Conservation (phyloP, 352 stramenopile genomes). For the Peronosclerospora sorghi region DNA sequence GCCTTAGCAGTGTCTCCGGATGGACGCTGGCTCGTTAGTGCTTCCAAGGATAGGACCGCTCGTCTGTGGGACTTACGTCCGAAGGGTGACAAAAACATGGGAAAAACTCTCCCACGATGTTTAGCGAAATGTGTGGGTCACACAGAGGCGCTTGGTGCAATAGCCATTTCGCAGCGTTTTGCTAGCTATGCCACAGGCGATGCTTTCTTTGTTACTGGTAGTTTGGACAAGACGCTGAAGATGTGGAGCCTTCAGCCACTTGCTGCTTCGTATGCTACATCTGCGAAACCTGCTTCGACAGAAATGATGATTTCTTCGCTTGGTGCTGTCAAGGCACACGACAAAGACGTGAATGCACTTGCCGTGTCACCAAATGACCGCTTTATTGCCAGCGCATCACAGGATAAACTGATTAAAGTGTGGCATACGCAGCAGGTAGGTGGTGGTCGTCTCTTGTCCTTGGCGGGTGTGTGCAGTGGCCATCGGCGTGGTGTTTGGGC, state of each 20-base stretch:
- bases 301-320: slow-evolving; percentile 48
- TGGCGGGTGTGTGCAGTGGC: slow-evolving; percentile 89
- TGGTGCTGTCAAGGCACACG: slow-evolving; percentile 77
- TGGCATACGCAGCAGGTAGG: slow-evolving; percentile 78
- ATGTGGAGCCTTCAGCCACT: slow-evolving; percentile 90
- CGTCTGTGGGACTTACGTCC: slow-evolving; percentile 82
- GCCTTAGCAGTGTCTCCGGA: slow-evolving; percentile 87
- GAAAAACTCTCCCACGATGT: slow-evolving; percentile 42
- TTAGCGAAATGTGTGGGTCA: slow-evolving; percentile 87
- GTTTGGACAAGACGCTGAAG: slow-evolving; percentile 96
- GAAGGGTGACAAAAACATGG: slow-evolving; percentile 20
- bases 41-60: slow-evolving; percentile 91
- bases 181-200: slow-evolving; percentile 58
- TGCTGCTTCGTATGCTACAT: slow-evolving; percentile 25
- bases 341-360: slow-evolving; percentile 96
- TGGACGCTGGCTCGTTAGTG: slow-evolving; percentile 86
- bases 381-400: slow-evolving; percentile 92
- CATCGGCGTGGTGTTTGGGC: slow-evolving; percentile 98
- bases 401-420: slow-evolving; percentile 98
- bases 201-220: slow-evolving; percentile 94
- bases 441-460: slow-evolving; percentile 60
- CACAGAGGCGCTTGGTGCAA: slow-evolving; percentile 89
- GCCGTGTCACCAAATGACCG: slow-evolving; percentile 95
- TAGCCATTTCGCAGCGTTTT: slow-evolving; percentile 86
- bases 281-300: slow-evolving; percentile 19